A percentile compares a stretch with the other conserved stretches of the same genome.
phyloP scores from a whole-genome alignment of 2,329 filamentous ascomycete genomes.

The Blumeria graminis region DNA sequence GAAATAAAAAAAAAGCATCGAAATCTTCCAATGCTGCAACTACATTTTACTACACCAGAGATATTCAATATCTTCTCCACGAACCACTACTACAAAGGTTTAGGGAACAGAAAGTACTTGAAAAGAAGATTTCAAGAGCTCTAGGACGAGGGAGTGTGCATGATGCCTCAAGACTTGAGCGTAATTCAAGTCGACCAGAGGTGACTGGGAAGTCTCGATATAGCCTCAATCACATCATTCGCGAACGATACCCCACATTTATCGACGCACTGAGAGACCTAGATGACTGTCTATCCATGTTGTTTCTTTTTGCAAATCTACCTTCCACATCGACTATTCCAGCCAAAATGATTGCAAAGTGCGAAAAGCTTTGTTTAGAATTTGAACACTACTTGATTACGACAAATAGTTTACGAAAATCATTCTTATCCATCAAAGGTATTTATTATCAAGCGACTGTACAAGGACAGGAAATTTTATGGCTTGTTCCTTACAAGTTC shows the following conservation, averaged over 20 bases:
- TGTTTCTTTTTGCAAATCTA: conserved; percentile 92
- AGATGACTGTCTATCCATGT: conserved; percentile 88
- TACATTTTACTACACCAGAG: conserved; percentile 80
- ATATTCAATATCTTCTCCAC: conserved; percentile 94
- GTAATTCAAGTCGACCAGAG: conserved; percentile 67
- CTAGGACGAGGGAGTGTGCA: conserved; percentile 76
- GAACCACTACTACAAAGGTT: conserved; percentile 88
- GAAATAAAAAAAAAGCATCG: conserved; percentile 89
- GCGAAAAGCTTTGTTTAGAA: conserved; percentile 78
- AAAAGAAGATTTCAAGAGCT: conserved; percentile 90
- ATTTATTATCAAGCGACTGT: conserved; percentile 98
- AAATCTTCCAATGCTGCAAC: conserved; percentile 77
- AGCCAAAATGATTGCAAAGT: conserved; percentile 84
- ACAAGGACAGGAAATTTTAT: conserved; percentile 87
- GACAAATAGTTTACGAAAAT: conserved; percentile 78
- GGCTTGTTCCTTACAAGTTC: conserved; percentile 95
- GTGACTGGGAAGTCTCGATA: conserved; percentile 76
- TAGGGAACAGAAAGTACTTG: conserved; percentile 84
- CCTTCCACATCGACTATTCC: conserved; percentile 76
- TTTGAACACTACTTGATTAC: conserved; percentile 96
- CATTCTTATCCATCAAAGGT: conserved; percentile 94
- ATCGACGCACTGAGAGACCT: conserved; percentile 81
- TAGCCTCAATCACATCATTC: conserved; percentile 87
- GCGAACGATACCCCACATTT: conserved; percentile 95
- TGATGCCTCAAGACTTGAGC: conserved; percentile 69